Evolutionary conservation across 176 grass and related monocot genomes (phyloP).

Genomic region (maize (Zea mays)): Zm-B73-REFERENCE-NAM-5.0 NC_050100.1:174565001-174565500

Average conservation of each 20-base stretch:
- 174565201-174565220: background rate
- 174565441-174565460: background rate
- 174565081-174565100: slow-evolving; percentile 23
- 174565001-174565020: background rate
- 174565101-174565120: background rate
- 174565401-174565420: background rate
- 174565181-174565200: slow-evolving; percentile 28
- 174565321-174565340: slow-evolving; percentile 10
- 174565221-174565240: background rate
- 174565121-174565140: slow-evolving; percentile 11
- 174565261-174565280: background rate
- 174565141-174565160: too few relatives aligned
- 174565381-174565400: slow-evolving; percentile 27
- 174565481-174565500: background rate
- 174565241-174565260: too few relatives aligned
- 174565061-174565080: background rate
- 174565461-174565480: slow-evolving; percentile 5
- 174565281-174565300: slow-evolving; percentile 1
- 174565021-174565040: background rate
- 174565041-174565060: background rate
- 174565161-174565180: too few relatives aligned
- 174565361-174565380: slow-evolving; percentile 41
- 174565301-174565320: background rate
- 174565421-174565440: background rate
- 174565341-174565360: slow-evolving; percentile 5